Conservation (phyloP, 495 filamentous ascomycete species). For the Penicillium longicatenatum region DNA sequence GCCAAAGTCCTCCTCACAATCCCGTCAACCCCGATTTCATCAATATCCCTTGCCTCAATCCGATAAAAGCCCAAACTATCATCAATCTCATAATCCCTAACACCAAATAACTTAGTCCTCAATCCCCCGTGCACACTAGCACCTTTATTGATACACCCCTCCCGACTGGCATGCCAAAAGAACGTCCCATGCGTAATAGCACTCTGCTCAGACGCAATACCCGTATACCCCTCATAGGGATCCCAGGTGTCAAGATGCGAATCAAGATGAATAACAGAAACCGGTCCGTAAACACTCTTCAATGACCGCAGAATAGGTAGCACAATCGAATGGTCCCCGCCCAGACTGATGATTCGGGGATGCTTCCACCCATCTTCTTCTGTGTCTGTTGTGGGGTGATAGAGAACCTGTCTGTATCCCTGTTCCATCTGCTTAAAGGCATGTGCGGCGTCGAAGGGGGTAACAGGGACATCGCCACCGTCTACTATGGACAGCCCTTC, state of each 20-base stretch:
- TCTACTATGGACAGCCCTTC: conserved; percentile 59
- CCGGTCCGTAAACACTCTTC: conserved; percentile 52
- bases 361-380: conserved; percentile 14
- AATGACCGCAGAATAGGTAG: conserved; percentile 59
- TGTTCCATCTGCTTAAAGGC: conserved; percentile 64
- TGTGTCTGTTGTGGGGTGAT: conserved; percentile 27
- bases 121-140: conserved; percentile 29
- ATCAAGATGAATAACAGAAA: conserved; percentile 62
- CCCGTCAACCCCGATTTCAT: conserved; percentile 28
- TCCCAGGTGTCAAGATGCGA: conserved; percentile 61
- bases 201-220: conserved; percentile 28
- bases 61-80: conserved; percentile 24
- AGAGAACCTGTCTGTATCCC: conserved; percentile 36
- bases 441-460: conserved; percentile 57
- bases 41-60: conserved; percentile 28
- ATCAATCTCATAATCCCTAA: conserved; percentile 29
- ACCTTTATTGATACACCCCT: conserved; percentile 26
- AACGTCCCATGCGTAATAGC: conserved; percentile 36
- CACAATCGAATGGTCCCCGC: conserved; percentile 66
- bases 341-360: conserved; percentile 54
- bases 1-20: conserved; percentile 19
- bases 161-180: conserved; percentile 32
- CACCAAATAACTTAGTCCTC: conserved; percentile 26
- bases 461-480: conserved; percentile 64
- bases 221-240: conserved; percentile 35